Conservation (phyloP, 2,329 filamentous ascomycete species). For the Talaromyces sp. region DNA sequence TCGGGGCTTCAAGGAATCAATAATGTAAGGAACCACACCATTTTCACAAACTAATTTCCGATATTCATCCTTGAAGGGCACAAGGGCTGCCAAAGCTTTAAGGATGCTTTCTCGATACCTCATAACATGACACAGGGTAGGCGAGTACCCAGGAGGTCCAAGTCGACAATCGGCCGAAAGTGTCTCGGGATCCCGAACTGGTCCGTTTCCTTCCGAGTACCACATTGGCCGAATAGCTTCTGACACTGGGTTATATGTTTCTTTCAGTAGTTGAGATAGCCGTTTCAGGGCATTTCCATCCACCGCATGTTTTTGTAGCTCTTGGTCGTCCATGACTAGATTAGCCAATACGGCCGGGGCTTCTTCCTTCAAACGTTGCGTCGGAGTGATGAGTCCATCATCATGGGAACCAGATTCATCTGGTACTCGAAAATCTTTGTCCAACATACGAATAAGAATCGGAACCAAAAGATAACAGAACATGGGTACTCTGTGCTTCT, state of each 20-base stretch:
- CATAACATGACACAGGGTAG: slow-evolving; percentile 68
- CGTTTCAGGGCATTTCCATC: slow-evolving; percentile 67
- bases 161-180: slow-evolving; percentile 51
- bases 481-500: slow-evolving; percentile 64
- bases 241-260: slow-evolving; percentile 63
- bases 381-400: slow-evolving; percentile 43
- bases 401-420: slow-evolving; percentile 44
- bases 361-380: slow-evolving; percentile 65
- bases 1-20: slow-evolving; percentile 74
- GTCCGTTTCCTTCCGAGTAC: slow-evolving; percentile 46
- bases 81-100: slow-evolving; percentile 78
- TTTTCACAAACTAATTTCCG: slow-evolving; percentile 80
- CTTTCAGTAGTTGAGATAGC: slow-evolving; percentile 66
- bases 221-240: slow-evolving; percentile 58
- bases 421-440: slow-evolving; percentile 51
- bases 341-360: slow-evolving; percentile 76
- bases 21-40: slow-evolving; percentile 78
- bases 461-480: slow-evolving; percentile 71
- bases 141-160: slow-evolving; percentile 64
- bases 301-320: slow-evolving; percentile 78
- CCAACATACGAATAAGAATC: slow-evolving; percentile 67
- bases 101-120: slow-evolving; percentile 75
- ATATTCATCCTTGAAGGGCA: slow-evolving; percentile 79
- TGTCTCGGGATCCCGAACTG: slow-evolving; percentile 22
- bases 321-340: slow-evolving; percentile 75